Base-by-base conservation (phyloP, 2,329 filamentous ascomycete species). In the Aureobasidium sp. region DNA sequence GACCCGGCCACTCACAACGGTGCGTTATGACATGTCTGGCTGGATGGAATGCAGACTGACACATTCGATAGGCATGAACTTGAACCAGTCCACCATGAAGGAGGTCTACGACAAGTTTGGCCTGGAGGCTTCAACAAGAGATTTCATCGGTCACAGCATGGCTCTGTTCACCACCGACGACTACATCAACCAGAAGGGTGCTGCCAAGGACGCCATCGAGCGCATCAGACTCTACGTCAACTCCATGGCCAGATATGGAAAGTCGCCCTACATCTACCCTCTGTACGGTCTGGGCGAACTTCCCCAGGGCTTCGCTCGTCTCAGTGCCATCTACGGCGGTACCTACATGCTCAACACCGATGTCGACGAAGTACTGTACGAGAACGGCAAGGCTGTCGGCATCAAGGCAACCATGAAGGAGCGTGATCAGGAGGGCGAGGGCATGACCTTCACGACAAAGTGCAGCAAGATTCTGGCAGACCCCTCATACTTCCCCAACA, bases 331-430 rank as follows among this genome's bases (percentile, higher is more conserved):
- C 78, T 97, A 99, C 74, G 94, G 94, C 67, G 94, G 94, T 69
- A 99, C 94, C 56, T 99, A 99, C 80, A 99, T 99, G 92, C 87
- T 99, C 72, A 97, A 97, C 82, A 96, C 94, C 69, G 86, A 87
- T 68, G 84, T 99, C 62, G 89, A 97, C 66, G 94, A 99, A 80
- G 80, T 99, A 67, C 76, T 89, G 65, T 96, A 94, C 74, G 90
- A 95, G 63, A 85, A 81, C 62, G 85, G 83, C 73, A 96, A 95
- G 82, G 90, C 93, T n/a, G 83, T 86, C 17, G 94, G 94, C 62
- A 97, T 99, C 80, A 95, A 95, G 81, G 94, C 94, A 56, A 97
- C 94, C 69, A 97, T 97, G 92, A 87, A 87, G 73, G 90, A 90
- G 74, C 85, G 87, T 65, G 89, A 91, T 64, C 90, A 91, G 74